Percentiles rank a stretch among this genome's conserved stretches.
Conservation (phyloP, 768 basidiomycete species). For the Kwoniella dejecticola region DNA sequence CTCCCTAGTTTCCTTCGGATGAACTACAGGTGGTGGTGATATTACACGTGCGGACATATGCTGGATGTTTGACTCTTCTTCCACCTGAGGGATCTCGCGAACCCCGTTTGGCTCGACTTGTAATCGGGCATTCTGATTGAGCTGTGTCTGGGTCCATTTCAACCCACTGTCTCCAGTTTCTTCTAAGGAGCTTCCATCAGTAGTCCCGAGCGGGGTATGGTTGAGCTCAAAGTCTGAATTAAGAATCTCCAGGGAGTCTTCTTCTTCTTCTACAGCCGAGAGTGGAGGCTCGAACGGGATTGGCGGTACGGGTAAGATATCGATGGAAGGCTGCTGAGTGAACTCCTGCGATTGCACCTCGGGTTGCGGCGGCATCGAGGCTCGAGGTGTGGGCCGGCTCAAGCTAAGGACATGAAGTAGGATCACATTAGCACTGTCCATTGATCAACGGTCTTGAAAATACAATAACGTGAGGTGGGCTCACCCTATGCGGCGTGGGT, state of each 20-base stretch:
- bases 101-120: too few species aligned
- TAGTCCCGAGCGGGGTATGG: not conserved
- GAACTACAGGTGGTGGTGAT: too few species aligned
- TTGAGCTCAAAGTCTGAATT: not conserved
- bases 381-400: not conserved
- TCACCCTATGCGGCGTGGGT: conserved; percentile 15
- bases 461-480: not conserved
- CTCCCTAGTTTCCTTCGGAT: not conserved
- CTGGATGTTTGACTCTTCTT: too few species aligned
- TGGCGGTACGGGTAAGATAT: conserved; percentile 3
- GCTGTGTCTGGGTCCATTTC: conserved; percentile 16
- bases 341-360: conserved; percentile 17
- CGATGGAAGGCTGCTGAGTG: conserved; percentile 28
- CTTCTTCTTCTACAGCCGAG: not conserved
- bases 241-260: not conserved
- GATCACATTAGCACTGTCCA: not conserved
- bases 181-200: conserved; percentile 7
- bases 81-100: too few species aligned
- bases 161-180: conserved; percentile 17
- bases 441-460: not conserved
- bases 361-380: not conserved
- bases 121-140: conserved; percentile 9
- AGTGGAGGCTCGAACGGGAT: not conserved
- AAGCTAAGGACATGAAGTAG: not conserved
- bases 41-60: too few species aligned